These are phyloP conservation scores for Raffaelea arxii DNA, from an alignment of 2,329 filamentous ascomycete species.

Conservation along the genomic window DNA sequence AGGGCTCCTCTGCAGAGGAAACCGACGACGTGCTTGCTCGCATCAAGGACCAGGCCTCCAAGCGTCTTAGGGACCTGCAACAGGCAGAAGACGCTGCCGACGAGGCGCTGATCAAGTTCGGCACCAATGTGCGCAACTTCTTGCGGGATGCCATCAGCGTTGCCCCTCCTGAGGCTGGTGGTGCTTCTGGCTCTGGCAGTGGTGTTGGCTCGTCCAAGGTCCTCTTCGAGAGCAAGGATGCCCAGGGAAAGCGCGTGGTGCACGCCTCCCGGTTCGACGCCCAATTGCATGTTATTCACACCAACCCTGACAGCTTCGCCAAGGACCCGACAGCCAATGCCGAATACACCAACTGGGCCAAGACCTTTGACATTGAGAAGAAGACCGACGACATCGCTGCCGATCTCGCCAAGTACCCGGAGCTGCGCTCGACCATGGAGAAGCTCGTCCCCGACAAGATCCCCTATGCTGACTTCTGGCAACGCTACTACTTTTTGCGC, in stretches of 20 bases:
- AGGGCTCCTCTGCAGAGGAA: conserved; percentile 17
- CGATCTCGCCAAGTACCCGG: conserved; percentile 78
- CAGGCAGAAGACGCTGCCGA: conserved; percentile 92
- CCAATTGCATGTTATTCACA: conserved; percentile 91
- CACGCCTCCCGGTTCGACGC: conserved; percentile 92
- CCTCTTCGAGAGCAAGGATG: conserved; percentile 89
- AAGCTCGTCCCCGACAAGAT: conserved; percentile 87
- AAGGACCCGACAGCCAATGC: conserved; percentile 62
- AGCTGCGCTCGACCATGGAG: conserved; percentile 85
- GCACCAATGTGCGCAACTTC: conserved; percentile 81
- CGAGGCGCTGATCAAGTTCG: conserved; percentile 86
- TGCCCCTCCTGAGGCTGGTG: conserved; percentile 51
- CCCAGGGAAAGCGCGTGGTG: conserved; percentile 81
- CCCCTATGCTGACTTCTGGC: conserved; percentile 88
- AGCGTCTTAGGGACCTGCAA: conserved; percentile 80
- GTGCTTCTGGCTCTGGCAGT: conserved; percentile 24
- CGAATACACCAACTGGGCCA: conserved; percentile 66
- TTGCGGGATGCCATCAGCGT: conserved; percentile 84
- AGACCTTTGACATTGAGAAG: conserved; percentile 66
- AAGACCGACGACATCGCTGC: conserved; percentile 76
- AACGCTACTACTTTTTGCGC: conserved; percentile 87
- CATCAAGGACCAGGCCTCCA: conserved; percentile 67
- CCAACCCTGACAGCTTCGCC: conserved; percentile 68
- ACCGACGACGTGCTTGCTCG: conserved; percentile 59
- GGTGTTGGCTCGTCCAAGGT: conserved; percentile 37